Evolutionary conservation across 2,329 filamentous ascomycete genomes (phyloP).

Genomic region (Xylaria sp.): DNA sequence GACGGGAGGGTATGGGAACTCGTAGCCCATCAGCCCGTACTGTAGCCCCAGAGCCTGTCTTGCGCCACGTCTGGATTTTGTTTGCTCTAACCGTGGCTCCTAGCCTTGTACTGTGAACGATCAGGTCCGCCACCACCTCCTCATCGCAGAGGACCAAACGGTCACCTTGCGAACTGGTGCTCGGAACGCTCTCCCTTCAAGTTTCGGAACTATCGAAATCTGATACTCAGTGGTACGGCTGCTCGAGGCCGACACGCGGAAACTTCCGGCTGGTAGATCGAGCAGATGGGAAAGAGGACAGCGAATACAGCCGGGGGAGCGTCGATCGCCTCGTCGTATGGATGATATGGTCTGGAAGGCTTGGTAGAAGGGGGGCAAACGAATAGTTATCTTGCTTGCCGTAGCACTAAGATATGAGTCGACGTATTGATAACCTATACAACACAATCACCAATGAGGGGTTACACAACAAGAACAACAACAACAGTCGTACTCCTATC

Average conservation of each 20-base stretch:
- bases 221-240: conserved; percentile 11
- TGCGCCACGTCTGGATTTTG: conserved; percentile 17
- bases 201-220: conserved; percentile 8
- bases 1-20: conserved; percentile 17
- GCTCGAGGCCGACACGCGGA: conserved; percentile 22
- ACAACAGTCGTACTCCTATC: conserved; percentile 13
- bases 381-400: conserved; percentile 7
- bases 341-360: background rate
- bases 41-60: conserved; percentile 13
- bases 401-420: conserved; percentile 13
- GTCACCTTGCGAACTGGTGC: conserved; percentile 31
- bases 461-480: conserved; percentile 14
- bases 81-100: conserved; percentile 22
- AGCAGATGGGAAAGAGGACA: conserved; percentile 6
- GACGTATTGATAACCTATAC: conserved; percentile 17
- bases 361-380: conserved; percentile 7
- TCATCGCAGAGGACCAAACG: conserved; percentile 41
- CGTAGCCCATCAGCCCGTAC: conserved; percentile 24
- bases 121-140: conserved; percentile 40
- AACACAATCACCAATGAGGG: conserved; percentile 19
- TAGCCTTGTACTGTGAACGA: conserved; percentile 34
- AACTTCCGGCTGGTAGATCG: conserved; percentile 19
- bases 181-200: conserved; percentile 9
- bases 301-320: conserved; percentile 3
- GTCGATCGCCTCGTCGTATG: conserved; percentile 7